These are phyloP conservation scores for Excoecaria agallocha DNA, from an alignment of 345 rosid genomes.

Conservation along the genomic window DNA sequence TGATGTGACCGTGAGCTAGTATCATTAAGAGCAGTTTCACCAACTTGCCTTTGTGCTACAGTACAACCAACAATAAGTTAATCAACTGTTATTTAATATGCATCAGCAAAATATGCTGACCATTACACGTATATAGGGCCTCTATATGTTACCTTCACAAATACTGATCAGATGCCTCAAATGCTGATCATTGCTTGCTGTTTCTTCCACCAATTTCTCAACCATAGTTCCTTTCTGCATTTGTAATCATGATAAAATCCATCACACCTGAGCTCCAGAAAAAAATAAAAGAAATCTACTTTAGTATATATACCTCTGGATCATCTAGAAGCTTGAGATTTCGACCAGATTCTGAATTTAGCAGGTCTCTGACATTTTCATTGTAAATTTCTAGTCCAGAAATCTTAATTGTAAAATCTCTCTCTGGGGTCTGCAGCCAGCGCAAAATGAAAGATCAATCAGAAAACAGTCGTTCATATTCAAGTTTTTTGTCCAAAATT, in stretches of 20 bases:
- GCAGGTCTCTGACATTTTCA: constrained; percentile 87
- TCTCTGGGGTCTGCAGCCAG: constrained; percentile 81
- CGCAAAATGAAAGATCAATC: constrained; percentile 17
- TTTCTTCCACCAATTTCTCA: constrained; percentile 92
- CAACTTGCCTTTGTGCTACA: constrained; percentile 99
- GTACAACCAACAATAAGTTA: constrained; percentile 21
- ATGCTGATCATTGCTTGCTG: constrained; percentile 73
- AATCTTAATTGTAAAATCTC: constrained; percentile 89
- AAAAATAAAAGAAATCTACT: constrained; percentile 1
- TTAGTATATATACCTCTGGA: constrained; percentile 68
- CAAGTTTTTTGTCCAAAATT: not conserved
- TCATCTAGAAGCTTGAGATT: constrained; percentile 97
- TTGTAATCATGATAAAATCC: constrained; percentile 14
- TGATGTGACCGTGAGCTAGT: constrained; percentile 97
- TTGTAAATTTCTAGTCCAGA: constrained; percentile 97
- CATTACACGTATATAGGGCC: constrained; percentile 7
- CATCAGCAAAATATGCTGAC: not conserved
- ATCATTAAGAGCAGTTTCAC: constrained; percentile 97
- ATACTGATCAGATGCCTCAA: constrained; percentile 76
- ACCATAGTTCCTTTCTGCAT: constrained; percentile 97
- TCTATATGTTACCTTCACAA: constrained; percentile 71
- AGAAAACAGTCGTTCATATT: not conserved
- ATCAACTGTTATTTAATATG: constrained; percentile 6
- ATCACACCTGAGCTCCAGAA: not conserved
- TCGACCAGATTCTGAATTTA: constrained; percentile 89